Evolutionary conservation across 768 basidiomycete genomes (phyloP).

Genomic region (Tricholoma sp.): DNA sequence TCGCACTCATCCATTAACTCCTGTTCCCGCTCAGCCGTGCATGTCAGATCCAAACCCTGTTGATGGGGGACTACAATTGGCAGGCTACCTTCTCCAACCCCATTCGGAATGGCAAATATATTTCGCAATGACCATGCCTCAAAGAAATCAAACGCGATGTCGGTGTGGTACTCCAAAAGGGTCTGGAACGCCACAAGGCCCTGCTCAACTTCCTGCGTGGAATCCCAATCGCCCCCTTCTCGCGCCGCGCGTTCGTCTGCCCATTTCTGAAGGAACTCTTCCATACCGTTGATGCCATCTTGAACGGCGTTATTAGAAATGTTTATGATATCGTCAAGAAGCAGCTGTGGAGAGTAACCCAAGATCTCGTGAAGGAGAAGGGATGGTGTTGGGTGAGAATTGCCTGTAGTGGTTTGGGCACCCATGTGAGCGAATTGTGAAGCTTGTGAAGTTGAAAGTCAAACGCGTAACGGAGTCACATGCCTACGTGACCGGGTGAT

Average conservation of each 20-base stretch:
- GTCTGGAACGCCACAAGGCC: conserved; percentile 86
- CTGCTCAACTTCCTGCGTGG: conserved; percentile 67
- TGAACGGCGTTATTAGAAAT: conserved; percentile 75
- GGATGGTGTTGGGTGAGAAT: conserved; percentile 26
- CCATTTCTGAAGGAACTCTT: conserved; percentile 72
- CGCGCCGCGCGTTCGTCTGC: conserved; percentile 56
- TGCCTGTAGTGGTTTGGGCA: background rate
- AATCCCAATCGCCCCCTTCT: conserved; percentile 44
- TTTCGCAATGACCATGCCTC: conserved; percentile 88
- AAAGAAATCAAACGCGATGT: conserved; percentile 88
- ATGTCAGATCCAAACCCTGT: conserved; percentile 58
- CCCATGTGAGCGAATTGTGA: background rate
- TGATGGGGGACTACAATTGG: conserved; percentile 77
- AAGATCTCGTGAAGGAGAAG: conserved; percentile 68
- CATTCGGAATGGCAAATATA: conserved; percentile 69
- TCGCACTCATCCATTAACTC: conserved; percentile 66
- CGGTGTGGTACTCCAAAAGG: conserved; percentile 80
- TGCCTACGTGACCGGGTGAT: too few relatives aligned
- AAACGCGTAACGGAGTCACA: too few relatives aligned
- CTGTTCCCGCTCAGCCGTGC: conserved; percentile 51
- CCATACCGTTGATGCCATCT: conserved; percentile 74
- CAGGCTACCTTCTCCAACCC: conserved; percentile 32
- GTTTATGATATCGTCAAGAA: conserved; percentile 86
- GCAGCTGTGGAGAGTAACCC: conserved; percentile 77
- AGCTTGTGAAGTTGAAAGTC: too few relatives aligned